Evolutionary conservation across 192 early-diverging fungal genomes (phyloP).

Genomic region (Coemansia sp.): DNA sequence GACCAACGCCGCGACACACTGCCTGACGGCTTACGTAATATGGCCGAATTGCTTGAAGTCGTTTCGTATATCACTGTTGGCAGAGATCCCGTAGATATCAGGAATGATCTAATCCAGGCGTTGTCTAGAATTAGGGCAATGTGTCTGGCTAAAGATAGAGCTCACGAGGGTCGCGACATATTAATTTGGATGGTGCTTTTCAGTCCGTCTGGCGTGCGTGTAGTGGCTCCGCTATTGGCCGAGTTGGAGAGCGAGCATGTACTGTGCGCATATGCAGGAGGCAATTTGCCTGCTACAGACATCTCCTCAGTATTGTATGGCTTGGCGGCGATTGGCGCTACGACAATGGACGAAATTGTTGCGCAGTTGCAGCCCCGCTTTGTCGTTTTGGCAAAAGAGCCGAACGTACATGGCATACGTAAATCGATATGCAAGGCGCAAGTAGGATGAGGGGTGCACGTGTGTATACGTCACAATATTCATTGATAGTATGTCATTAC

Average conservation of each 20-base stretch:
- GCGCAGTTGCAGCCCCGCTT: slow-evolving; percentile 3
- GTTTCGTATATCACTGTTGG: slow-evolving; percentile 36
- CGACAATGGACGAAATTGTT: slow-evolving; percentile 31
- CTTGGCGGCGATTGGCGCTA: slow-evolving; percentile 43
- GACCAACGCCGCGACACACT: slow-evolving; percentile 46
- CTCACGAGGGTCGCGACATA: background rate
- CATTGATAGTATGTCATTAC: background rate
- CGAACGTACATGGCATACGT: slow-evolving; percentile 31
- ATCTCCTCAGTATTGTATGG: slow-evolving; percentile 2
- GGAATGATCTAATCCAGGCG: slow-evolving; percentile 14
- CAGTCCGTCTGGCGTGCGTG: slow-evolving; percentile 52
- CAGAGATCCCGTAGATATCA: background rate
- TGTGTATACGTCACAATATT: background rate
- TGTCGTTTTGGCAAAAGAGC: slow-evolving; percentile 21
- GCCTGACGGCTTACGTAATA: slow-evolving; percentile 24
- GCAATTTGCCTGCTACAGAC: background rate
- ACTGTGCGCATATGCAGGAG: background rate
- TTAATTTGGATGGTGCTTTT: slow-evolving; percentile 47
- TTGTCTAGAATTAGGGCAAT: slow-evolving; percentile 5
- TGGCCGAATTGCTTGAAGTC: slow-evolving; percentile 36
- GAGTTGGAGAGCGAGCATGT: background rate
- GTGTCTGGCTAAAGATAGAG: background rate
- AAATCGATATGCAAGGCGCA: slow-evolving; percentile 12
- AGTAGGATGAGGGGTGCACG: slow-evolving; percentile 7
- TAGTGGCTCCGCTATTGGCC: slow-evolving; percentile 27